These are phyloP conservation scores for Colletotrichum sp. DNA, from an alignment of 2,329 filamentous ascomycete species.

Conservation along the genomic window DNA sequence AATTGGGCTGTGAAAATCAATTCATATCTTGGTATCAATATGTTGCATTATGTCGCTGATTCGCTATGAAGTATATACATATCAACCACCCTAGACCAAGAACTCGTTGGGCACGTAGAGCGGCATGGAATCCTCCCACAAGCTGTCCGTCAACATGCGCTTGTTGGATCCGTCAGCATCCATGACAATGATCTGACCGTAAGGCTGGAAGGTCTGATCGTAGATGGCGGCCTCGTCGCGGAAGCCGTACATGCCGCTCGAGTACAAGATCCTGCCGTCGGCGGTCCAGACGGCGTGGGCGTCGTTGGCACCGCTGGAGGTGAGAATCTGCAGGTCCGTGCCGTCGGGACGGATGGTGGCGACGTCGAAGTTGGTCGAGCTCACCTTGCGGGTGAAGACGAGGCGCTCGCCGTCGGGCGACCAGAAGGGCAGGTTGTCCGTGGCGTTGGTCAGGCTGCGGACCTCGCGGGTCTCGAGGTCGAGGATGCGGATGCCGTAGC, in stretches of 20 bases:
- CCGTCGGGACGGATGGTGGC: conserved; percentile 5
- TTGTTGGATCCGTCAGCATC: conserved; percentile 7
- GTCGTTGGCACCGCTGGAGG: conserved; percentile 2
- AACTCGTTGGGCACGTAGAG: conserved; percentile 7
- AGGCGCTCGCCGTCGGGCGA: conserved; percentile 7
- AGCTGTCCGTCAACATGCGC: conserved; percentile 19
- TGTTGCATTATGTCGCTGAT: background rate
- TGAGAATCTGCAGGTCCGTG: background rate
- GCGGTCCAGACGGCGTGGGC: conserved; percentile 9
- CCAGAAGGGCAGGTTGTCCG: conserved; percentile 7
- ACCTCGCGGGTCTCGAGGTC: background rate
- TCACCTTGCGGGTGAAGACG: conserved; percentile 6
- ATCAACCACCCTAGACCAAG: background rate
- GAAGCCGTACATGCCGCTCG: conserved; percentile 12
- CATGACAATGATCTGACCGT: conserved; percentile 8
- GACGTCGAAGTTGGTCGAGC: conserved; percentile 7
- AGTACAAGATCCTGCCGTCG: conserved; percentile 2
- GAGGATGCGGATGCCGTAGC: conserved; percentile 1
- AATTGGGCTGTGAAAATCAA: fast-evolving
- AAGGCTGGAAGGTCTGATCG: conserved; percentile 8
- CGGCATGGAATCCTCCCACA: conserved; percentile 25
- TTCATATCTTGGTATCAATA: background rate
- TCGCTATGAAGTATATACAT: background rate
- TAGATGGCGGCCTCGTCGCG: conserved; percentile 10
- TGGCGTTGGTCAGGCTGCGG: background rate